Base-by-base conservation (phyloP, 106 monocot genomes). In the Platanthera guangdongensis region DNA sequence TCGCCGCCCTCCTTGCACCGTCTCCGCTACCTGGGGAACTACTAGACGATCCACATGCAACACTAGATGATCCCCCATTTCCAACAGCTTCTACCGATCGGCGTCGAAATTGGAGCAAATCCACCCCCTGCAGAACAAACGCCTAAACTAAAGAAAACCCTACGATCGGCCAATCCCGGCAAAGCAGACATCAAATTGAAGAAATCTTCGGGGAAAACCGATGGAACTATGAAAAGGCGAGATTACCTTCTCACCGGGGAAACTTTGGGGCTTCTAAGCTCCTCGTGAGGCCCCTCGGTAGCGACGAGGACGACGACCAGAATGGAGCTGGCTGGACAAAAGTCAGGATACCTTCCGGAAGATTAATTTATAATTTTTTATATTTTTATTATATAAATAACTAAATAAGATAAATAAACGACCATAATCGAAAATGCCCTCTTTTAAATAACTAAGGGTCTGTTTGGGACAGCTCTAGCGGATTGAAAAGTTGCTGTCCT, bases 1-100 rank as follows among this genome's bases (percentile, higher is more conserved):
- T 14, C 32, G 5, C 32, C 45, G 30, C 48, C 32, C 46, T 25
- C 47, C 67, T 39, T 5, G 57, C 59, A 48, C 9, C 57, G 52
- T 72, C 70, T 52, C 39, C 49, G 53, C 69, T 7, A 32, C 50
- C 50, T 67, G 39, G 5, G 74, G 51, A 47, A n/a, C 59, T 22
- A 80, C 30, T n/a, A 74, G 67, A 46, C 80, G 74, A 55, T 75
- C 80, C 69, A 81, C 80, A 74, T 75, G 48, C 68, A 81, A 10
- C 47, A 69, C 80, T 48, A 81, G 54, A 64, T 81, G 80, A 70
- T 81, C 80, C 30, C 60, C 51, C 73, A 83, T 75, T 22, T 72
- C 19, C 9, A n/a, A 72, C 22, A 47, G 11, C 22, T 30, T 30
- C 21, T 62, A 22, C 18, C 0, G 39, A 39, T 39, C 39, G 5